phyloP scores from a whole-genome alignment of 23 red algal genomes.

The Chondrus crispus region DNA sequence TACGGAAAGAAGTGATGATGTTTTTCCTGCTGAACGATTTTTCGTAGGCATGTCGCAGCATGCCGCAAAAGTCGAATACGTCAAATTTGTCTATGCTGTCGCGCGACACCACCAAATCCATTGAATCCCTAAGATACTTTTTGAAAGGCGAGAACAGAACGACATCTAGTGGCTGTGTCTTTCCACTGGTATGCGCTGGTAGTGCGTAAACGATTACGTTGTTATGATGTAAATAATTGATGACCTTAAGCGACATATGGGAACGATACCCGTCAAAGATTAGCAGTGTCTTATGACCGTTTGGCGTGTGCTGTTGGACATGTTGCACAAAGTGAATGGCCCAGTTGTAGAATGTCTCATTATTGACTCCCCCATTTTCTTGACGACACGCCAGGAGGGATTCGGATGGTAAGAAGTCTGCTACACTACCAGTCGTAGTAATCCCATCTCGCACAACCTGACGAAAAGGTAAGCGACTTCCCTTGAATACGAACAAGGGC shows the following conservation, averaged over 20 bases:
- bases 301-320: background rate
- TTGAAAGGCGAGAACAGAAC: background rate
- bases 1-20: background rate
- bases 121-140: background rate
- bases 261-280: conserved; percentile 19
- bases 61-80: background rate
- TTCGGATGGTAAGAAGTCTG: background rate
- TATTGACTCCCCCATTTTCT: background rate
- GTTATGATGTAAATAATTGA: background rate
- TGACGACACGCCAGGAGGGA: background rate
- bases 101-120: background rate
- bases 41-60: background rate
- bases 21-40: background rate
- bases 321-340: background rate
- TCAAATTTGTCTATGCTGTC: background rate
- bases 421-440: background rate
- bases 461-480: background rate
- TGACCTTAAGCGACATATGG: conserved; percentile 37
- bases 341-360: background rate
- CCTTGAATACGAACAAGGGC: conserved; percentile 6
- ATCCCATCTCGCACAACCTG: background rate
- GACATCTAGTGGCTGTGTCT: conserved; percentile 20
- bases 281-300: conserved; percentile 10
- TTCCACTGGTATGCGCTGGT: background rate
- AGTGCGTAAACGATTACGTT: conserved; percentile 20